These are phyloP conservation scores for Malassezia furfur DNA, from an alignment of 1,284 basidiomycete genomes.

Conservation along the genomic window DNA sequence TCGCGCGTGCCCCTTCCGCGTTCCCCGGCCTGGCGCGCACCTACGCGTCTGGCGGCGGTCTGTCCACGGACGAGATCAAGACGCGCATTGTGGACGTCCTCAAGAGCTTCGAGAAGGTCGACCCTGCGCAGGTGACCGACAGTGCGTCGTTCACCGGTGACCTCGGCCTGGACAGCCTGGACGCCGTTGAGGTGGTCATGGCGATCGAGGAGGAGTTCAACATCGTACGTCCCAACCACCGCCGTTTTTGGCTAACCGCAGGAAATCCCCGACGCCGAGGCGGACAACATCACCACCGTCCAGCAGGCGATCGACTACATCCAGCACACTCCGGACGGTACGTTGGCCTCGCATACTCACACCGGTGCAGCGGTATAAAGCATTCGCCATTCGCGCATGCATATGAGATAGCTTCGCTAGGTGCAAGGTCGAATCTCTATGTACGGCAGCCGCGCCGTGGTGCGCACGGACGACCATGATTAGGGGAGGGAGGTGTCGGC, in stretches of 20 bases:
- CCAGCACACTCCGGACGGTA: constrained; percentile 76
- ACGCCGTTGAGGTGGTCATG: constrained; percentile 98
- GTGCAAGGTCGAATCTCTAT: too few relatives aligned
- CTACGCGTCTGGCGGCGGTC: constrained; percentile 68
- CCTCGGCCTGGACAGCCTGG: constrained; percentile 90
- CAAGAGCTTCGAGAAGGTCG: constrained; percentile 90
- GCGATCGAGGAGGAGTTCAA: constrained; percentile 87
- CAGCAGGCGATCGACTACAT: constrained; percentile 96
- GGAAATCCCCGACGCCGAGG: constrained; percentile 96
- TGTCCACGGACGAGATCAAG: constrained; percentile 68
- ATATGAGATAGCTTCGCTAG: background rate
- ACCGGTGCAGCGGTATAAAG: constrained; percentile 2
- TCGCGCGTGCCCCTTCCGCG: constrained; percentile 5
- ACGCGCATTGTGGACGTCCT: constrained; percentile 76
- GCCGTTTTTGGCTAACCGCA: constrained; percentile 38
- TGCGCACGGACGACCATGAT: too few relatives aligned
- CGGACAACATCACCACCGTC: constrained; percentile 93
- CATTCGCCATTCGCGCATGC: background rate
- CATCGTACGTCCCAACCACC: constrained; percentile 21
- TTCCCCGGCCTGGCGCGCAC: constrained; percentile 35
- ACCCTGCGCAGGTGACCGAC: constrained; percentile 65
- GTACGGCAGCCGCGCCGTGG: too few relatives aligned
- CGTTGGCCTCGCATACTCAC: constrained; percentile 15
- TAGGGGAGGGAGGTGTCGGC: too few relatives aligned
- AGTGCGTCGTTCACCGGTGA: constrained; percentile 72